Percentiles rank a stretch among this genome's conserved stretches.
These are phyloP conservation scores for Aquanectria penicillioides DNA, from an alignment of 2,329 filamentous ascomycete species.

Conservation along the genomic window DNA sequence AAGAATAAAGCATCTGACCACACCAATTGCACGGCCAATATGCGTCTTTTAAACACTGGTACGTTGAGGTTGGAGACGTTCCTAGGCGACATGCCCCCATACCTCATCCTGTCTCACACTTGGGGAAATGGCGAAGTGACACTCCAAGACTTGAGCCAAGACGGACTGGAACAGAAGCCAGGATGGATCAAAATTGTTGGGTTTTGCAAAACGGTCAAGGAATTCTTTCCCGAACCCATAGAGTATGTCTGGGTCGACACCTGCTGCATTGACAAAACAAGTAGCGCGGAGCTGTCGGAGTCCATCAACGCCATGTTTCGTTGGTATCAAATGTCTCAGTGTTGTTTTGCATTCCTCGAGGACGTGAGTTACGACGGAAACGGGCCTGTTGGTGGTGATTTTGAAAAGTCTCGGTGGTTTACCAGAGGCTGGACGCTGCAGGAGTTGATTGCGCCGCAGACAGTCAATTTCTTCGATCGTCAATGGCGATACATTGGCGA, in stretches of 20 bases:
- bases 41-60: conserved; percentile 25
- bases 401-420: conserved; percentile 28
- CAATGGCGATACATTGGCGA: conserved; percentile 23
- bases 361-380: conserved; percentile 50
- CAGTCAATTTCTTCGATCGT: conserved; percentile 25
- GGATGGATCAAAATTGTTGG: conserved; percentile 28
- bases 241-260: conserved; percentile 28
- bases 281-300: conserved; percentile 33
- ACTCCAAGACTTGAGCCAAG: conserved; percentile 18
- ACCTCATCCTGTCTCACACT: conserved; percentile 27
- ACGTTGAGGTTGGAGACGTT: conserved; percentile 17
- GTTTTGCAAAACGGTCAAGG: conserved; percentile 11
- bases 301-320: conserved; percentile 37
- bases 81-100: conserved; percentile 19
- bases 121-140: conserved; percentile 23
- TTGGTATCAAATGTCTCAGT: conserved; percentile 41
- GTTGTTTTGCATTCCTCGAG: conserved; percentile 30
- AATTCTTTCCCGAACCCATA: background rate
- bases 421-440: conserved; percentile 35
- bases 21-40: background rate
- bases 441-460: conserved; percentile 29
- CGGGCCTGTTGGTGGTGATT: conserved; percentile 2
- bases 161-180: conserved; percentile 1
- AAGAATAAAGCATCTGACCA: too few relatives aligned
- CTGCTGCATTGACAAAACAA: conserved; percentile 30